phyloP scores from a whole-genome alignment of 345 rosid genomes.

The Litchi chinensis region DNA sequence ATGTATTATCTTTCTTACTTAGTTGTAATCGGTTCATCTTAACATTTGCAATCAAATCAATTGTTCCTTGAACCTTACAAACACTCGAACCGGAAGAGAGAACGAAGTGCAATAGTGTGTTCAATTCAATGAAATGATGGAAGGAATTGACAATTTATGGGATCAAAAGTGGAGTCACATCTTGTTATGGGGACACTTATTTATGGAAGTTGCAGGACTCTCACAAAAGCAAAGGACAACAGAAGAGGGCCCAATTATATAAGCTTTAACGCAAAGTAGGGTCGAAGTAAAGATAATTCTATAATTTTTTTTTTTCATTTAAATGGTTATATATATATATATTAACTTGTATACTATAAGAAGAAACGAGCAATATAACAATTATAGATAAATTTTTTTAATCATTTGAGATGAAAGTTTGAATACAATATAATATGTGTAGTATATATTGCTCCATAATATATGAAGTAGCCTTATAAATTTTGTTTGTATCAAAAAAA shows the following conservation, averaged over 20 bases:
- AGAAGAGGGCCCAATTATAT: not conserved
- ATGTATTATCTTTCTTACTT: not conserved
- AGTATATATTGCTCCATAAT: no score
- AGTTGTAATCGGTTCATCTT: not conserved
- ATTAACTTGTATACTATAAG: no score
- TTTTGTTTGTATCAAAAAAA: no score
- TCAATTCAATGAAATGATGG: conserved; percentile 27
- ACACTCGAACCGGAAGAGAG: not conserved
- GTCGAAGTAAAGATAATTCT: no score
- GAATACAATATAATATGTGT: no score
- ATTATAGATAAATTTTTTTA: no score
- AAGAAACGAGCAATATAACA: no score
- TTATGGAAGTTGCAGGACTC: not conserved
- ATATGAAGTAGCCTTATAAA: no score
- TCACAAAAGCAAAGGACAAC: not conserved
- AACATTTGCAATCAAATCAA: conserved; percentile 7
- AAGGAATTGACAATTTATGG: conserved; percentile 24
- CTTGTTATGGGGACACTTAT: conserved; percentile 15
- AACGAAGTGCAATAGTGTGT: conserved; percentile 15
- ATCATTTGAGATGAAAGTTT: no score
- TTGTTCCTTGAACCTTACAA: conserved; percentile 19
- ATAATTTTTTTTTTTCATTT: no score
- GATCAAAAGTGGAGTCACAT: conserved; percentile 36
- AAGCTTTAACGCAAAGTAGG: not conserved
- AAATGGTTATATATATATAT: no score